Evolutionary conservation across 768 basidiomycete genomes (phyloP), one percentile per base, ranked within the genome.

Genomic region (Amanita inopinata): DNA sequence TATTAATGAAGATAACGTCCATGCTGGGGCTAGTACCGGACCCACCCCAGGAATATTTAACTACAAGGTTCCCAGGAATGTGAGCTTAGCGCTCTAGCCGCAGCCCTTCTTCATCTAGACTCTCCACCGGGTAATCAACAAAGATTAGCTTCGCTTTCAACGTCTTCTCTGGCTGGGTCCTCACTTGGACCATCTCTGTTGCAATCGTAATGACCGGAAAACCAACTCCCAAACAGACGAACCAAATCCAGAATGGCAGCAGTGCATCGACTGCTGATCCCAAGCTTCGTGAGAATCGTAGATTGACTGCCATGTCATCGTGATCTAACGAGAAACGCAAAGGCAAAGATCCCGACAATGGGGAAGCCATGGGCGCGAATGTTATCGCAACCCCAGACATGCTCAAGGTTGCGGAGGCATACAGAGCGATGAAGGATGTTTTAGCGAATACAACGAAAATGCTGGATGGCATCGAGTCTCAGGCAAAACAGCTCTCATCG

Each of bases 401-500:
- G 43, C 9, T 10, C 3, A 9, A 27, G 12, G 14, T 23, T 0
- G 19, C 20, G 0, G n/a, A 28, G 9, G 12, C 25, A n/a, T 3
- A 36, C 12, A 5, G 2, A 3, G 24, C 20, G 11, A 37, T 44
- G 19, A 15, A 5, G 5, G 37, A 44, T 19, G 27, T 44, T 11
- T 17, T 3, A 0, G 15, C 8, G 17, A 11, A 30, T n/a, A n/a
- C n/a, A 41, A 60, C 66, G 2, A 50, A 53, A 9, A 67, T 70
- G 1, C 69, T 77, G 49, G 69, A 70, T 28, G 56, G 52, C 1
- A 57, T 79, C 4, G 69, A 62, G 4, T 55, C 56, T n/a, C 74
- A 77, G 46, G 66, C 68, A 0, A 61, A 63, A 33, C 62, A 58
- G 28, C 58, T 77, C 34, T 63, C 68, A 1, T 56, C 61, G 6